A percentile compares a stretch with the other conserved stretches of the same genome.
These are phyloP conservation scores for Colletotrichum orchidophilum DNA, from an alignment of 2,329 filamentous ascomycete genomes.

Conservation along the genomic window DNA sequence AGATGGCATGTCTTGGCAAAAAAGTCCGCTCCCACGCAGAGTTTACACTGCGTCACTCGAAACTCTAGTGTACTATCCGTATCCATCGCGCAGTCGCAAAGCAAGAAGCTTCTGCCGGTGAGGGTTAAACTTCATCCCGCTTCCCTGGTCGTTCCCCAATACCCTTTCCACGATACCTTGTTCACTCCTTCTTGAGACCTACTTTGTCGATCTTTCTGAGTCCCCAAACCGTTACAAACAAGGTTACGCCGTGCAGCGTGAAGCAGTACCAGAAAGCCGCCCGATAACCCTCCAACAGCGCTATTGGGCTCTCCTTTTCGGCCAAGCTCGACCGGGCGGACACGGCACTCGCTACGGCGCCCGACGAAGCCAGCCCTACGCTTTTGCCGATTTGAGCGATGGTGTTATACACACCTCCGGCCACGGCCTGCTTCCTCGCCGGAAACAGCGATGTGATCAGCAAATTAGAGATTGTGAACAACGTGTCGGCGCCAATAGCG, in stretches of 20 bases:
- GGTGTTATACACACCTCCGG: constrained; percentile 68
- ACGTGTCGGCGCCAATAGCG: constrained; percentile 47
- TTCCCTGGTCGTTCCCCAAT: not conserved
- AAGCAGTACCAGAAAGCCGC: constrained; percentile 64
- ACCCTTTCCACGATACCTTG: not conserved
- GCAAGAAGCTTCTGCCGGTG: not conserved
- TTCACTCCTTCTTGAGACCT: constrained; percentile 54
- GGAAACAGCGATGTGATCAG: constrained; percentile 65
- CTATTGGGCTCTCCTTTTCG: constrained; percentile 37
- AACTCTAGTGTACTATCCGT: not conserved
- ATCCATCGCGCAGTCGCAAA: not conserved
- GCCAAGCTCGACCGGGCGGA: constrained; percentile 47
- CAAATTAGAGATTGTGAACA: constrained; percentile 65
- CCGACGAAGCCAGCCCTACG: constrained; percentile 60
- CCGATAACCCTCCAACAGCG: constrained; percentile 61
- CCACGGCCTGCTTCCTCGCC: constrained; percentile 62
- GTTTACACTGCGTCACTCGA: not conserved
- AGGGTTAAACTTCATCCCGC: not conserved
- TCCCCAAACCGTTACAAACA: constrained; percentile 52
- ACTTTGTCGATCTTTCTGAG: constrained; percentile 57
- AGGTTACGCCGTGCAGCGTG: constrained; percentile 42
- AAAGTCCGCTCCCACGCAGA: not conserved
- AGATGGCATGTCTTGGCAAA: constrained; percentile 3
- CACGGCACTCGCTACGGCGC: constrained; percentile 56
- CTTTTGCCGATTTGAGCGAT: constrained; percentile 65